Evolutionary conservation across 345 rosid species (phyloP), one percentile per base, ranked within the genome.

Genomic region (Eucalyptus cladocalyx): DNA sequence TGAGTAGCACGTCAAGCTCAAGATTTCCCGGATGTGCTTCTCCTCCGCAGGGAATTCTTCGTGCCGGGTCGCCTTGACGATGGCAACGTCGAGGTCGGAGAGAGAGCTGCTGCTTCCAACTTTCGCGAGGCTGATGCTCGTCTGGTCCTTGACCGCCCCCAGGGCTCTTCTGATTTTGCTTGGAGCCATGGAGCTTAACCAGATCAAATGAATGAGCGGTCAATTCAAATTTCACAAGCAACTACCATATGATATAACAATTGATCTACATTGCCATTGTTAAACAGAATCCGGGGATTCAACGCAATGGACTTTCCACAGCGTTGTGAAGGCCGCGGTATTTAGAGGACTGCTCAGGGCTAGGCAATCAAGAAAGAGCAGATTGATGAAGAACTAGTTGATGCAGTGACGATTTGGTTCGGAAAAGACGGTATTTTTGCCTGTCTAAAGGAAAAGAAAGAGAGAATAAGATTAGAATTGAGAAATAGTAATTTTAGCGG

Each of bases 41-140:
- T 97, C 98, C 51, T 90, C 95, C 2, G 99, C 95, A 4, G 96
- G 99, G 72, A 96, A 97, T 24, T 97, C 98, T 91, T 97, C 99
- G 93, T 97, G 99, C 89, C 99, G 95, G 3, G 98, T 97, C 30
- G 99, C 99, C 88, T 97, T 97, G 48, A 97, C 99, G 26, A 97
- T 94, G 62, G 99, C 98, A 5, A 97, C 99, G 40, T 97, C 99
- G 19, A 97, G 96, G 92, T 97, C 99, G 87, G 99, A 96, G 80
- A 98, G 96, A 90, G 95, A 76, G 92, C 95, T 95, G 94, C 96
- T 96, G 37, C 90, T 91, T 6, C 92, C 93, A n/a, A 93, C 94
- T 67, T 92, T 93, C 32, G 95, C 95, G 47, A 94, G 89, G 47
- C 95, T 88, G 6, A 94, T 94, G 92, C 93, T 93, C 21, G 95